Evolutionary conservation across 192 early-diverging fungal genomes (phyloP).

Genomic region (Rhizophagus prolifer): DNA sequence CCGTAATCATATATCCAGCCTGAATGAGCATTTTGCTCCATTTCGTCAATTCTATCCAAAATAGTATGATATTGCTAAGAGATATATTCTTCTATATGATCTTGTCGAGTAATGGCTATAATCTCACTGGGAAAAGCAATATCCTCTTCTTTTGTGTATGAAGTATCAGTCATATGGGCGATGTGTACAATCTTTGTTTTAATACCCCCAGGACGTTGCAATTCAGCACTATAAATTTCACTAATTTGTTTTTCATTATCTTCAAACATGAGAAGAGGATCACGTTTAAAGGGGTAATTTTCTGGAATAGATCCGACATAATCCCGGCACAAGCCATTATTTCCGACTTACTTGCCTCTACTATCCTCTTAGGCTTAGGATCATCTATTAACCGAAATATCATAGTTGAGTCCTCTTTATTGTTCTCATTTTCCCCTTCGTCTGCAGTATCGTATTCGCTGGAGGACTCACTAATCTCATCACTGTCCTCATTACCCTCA

Average conservation of each 20-base stretch:
- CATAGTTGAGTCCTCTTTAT: too few species aligned
- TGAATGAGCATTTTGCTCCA: background rate
- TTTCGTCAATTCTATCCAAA: background rate
- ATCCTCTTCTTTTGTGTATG: too few species aligned
- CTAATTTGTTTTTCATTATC: conserved; percentile 16
- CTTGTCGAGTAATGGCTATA: background rate
- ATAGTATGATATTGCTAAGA: background rate
- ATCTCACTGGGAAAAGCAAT: background rate
- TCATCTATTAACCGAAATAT: too few species aligned
- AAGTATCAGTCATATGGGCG: background rate
- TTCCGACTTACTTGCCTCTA: too few species aligned
- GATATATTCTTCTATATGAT: background rate
- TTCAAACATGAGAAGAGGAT: conserved; percentile 8
- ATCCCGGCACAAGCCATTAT: too few species aligned
- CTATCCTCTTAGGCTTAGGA: too few species aligned
- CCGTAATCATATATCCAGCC: background rate
- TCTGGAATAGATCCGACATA: background rate
- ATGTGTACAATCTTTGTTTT: conserved; percentile 5
- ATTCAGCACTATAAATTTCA: background rate
- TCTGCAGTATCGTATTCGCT: too few species aligned
- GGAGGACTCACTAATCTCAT: too few species aligned
- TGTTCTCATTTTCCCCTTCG: too few species aligned
- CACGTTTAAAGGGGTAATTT: background rate
- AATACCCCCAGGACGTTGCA: background rate
- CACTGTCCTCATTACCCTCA: too few species aligned